Percentiles rank a stretch among this genome's conserved stretches.
Conservation (phyloP, 225 moss, liverwort and hornwort genomes). For the Antitrichia curtipendula region DNA sequence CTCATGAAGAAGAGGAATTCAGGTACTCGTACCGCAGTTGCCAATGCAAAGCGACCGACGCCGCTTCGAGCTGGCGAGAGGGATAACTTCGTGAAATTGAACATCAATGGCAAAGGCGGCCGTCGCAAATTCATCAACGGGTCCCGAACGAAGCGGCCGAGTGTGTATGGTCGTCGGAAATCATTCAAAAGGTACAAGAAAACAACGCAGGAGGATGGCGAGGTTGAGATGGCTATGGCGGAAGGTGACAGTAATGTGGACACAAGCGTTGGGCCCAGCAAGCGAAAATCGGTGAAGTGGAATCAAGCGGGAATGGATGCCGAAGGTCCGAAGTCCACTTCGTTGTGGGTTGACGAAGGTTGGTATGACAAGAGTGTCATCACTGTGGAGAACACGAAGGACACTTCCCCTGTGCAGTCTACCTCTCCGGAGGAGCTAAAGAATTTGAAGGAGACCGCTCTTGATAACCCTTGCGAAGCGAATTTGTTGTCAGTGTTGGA, state of each 20-base stretch:
- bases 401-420: not conserved
- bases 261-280: slow-evolving; percentile 17
- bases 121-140: slow-evolving; percentile 74
- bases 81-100: slow-evolving; percentile 86
- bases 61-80: slow-evolving; percentile 47
- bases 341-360: slow-evolving; percentile 57
- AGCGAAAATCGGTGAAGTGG: slow-evolving; percentile 8
- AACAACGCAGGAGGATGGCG: slow-evolving; percentile 2
- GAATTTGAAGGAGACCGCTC: slow-evolving; percentile 18
- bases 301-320: slow-evolving; percentile 1
- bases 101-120: slow-evolving; percentile 71
- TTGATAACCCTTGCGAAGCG: slow-evolving; percentile 27
- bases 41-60: not conserved
- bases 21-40: not conserved
- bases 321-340: not conserved
- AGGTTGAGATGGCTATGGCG: not conserved
- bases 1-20: slow-evolving; percentile 28
- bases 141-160: slow-evolving; percentile 45
- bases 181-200: slow-evolving; percentile 22
- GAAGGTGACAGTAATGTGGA: slow-evolving; percentile 13
- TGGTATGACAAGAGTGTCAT: slow-evolving; percentile 35
- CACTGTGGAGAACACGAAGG: not conserved
- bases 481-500: slow-evolving; percentile 42
- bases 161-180: slow-evolving; percentile 57
- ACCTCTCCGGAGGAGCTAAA: slow-evolving; percentile 6